A percentile compares a stretch with the other conserved stretches of the same genome.
Conservation (phyloP, 2,329 filamentous ascomycete species). For the Rutstroemia sp. region DNA sequence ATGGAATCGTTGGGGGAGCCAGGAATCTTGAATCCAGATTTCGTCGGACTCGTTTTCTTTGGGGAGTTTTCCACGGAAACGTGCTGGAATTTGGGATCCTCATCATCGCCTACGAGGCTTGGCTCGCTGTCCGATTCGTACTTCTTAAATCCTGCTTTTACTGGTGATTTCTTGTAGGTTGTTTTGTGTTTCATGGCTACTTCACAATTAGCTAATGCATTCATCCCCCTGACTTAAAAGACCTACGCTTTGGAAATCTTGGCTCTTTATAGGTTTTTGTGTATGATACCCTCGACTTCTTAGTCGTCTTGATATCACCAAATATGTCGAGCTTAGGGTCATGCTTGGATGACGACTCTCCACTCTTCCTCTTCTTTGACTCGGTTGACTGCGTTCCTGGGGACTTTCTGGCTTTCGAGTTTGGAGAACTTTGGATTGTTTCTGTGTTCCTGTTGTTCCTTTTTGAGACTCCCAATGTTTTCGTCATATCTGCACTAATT, state of each 20-base stretch:
- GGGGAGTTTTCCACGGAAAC: not conserved
- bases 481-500: conserved; percentile 6
- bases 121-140: not conserved
- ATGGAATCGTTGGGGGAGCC: not conserved
- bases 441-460: not conserved
- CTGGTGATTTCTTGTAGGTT: conserved; percentile 1
- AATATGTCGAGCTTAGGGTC: conserved; percentile 14
- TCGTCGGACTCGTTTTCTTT: not conserved
- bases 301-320: conserved; percentile 10
- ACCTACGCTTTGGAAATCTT: not conserved
- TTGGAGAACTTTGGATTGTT: not conserved
- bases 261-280: not conserved
- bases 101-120: conserved; percentile 3
- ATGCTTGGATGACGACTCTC: conserved; percentile 7
- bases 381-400: not conserved
- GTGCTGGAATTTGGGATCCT: not conserved
- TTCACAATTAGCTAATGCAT: conserved; percentile 1
- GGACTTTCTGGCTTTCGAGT: not conserved
- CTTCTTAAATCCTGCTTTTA: not conserved
- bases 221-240: too few relatives aligned
- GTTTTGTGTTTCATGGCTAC: not conserved
- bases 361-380: conserved; percentile 17
- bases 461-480: not conserved
- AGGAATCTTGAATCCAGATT: not conserved
- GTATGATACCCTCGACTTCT: conserved; percentile 9